Percentiles rank a stretch among this genome's conserved stretches.
Conservation (phyloP, 176 grass and related monocot genomes). For the Ananas comosus region DNA sequence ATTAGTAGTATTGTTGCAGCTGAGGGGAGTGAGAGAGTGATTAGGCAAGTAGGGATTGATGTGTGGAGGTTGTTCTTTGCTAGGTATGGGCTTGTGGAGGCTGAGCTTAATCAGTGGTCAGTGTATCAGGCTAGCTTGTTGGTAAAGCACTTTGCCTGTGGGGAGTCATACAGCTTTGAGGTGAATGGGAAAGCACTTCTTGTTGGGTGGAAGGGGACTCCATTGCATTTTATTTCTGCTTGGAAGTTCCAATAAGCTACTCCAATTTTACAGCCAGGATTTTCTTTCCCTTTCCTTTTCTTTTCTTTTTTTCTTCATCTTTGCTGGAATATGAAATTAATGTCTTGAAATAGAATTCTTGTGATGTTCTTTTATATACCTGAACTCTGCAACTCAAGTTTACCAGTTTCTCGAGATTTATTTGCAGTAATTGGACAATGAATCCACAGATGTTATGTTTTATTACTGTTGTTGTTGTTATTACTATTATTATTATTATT, state of each 20-base stretch:
- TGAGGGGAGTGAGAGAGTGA: neutral
- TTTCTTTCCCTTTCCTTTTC: neutral
- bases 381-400: too few relatives aligned
- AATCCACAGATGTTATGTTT: too few relatives aligned
- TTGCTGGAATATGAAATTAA: neutral
- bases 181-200: conserved; percentile 1
- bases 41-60: neutral
- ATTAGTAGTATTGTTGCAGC: neutral
- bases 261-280: neutral
- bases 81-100: neutral
- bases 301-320: too few relatives aligned
- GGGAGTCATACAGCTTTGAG: neutral
- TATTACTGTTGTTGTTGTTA: too few relatives aligned
- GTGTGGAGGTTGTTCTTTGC: conserved; percentile 5
- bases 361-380: too few relatives aligned
- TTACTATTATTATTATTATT: too few relatives aligned
- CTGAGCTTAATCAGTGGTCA: conserved; percentile 2
- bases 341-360: too few relatives aligned
- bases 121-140: conserved; percentile 4
- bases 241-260: conserved; percentile 4
- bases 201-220: conserved; percentile 8
- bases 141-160: neutral
- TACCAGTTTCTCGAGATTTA: too few relatives aligned
- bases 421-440: too few relatives aligned
- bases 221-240: conserved; percentile 2